These are phyloP conservation scores for Cryptosporidium sp. DNA, from an alignment of 169 alveolate genomes.

Conservation along the genomic window DNA sequence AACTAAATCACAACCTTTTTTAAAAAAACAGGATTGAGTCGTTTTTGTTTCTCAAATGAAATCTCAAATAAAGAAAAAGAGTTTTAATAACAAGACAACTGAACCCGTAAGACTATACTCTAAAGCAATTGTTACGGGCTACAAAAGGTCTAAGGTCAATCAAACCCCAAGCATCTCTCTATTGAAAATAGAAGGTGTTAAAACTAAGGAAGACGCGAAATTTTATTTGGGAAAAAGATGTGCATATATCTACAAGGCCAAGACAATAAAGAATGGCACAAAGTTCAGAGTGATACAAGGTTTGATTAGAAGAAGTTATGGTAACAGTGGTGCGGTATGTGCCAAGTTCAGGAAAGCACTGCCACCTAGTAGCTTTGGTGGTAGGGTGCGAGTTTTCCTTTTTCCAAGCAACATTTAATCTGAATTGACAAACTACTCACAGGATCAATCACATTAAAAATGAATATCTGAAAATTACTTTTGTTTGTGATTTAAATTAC, in stretches of 20 bases:
- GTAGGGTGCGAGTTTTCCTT: constrained; percentile 95
- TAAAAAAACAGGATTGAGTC: neutral
- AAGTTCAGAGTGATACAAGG: constrained; percentile 98
- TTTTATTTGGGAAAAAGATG: constrained; percentile 97
- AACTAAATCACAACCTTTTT: neutral
- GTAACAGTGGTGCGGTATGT: constrained; percentile 97
- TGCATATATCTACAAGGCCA: constrained; percentile 97
- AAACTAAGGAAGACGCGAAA: constrained; percentile 93
- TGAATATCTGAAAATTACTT: neutral
- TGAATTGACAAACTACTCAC: constrained; percentile 13
- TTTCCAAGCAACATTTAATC: constrained; percentile 93
- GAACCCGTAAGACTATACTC: constrained; percentile 91
- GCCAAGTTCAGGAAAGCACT: constrained; percentile 95
- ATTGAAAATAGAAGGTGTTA: constrained; percentile 95
- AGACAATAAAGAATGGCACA: constrained; percentile 90
- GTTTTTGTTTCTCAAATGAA: constrained; percentile 11
- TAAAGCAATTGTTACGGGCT: constrained; percentile 91
- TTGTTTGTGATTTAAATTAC: neutral
- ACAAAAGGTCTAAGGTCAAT: constrained; percentile 94
- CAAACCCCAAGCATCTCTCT: constrained; percentile 95
- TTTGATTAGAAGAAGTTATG: constrained; percentile 96
- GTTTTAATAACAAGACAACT: constrained; percentile 77
- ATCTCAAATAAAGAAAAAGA: constrained; percentile 25
- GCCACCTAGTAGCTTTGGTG: constrained; percentile 97
- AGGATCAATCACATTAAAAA: neutral